Base-by-base conservation (phyloP, 2,329 filamentous ascomycete species). In the Cladosporium sphaerospermum region DNA sequence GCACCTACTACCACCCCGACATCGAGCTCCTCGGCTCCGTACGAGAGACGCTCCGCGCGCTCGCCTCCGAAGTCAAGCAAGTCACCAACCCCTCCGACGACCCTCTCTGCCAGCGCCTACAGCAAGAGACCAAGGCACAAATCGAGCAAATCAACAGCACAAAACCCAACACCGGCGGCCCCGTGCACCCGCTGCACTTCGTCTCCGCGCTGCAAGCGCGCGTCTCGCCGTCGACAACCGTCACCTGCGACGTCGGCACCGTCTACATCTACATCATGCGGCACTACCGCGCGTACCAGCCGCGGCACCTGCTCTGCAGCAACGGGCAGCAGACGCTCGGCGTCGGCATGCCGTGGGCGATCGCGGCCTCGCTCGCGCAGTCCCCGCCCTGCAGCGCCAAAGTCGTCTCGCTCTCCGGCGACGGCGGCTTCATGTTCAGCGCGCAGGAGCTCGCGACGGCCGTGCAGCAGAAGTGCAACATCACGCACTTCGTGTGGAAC, bases 401-500 rank as follows among this genome's bases (percentile, higher is more conserved):
- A 52, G 73, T 77, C 23, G 62, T 77, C 36, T 71, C 67, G 37
- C 54, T 77, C 42, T 71, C 67, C 52, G 75, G 75, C 39, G 75
- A 77, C 58, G 75, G 75, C 14, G 75, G 74, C 16, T 77, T 77
- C 64, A 74, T 77, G 67, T 77, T 76, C 66, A 73, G 71, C 16
- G 68, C 68, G 0, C 72, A 75, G 55, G 75, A 77, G 55, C 63
- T 77, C 3, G 68, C 64, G 0, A 77, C 75, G 0, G 74, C 75
- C 4, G 73, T 77, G 13, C 68, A 70, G 57, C 73, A 76, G 45
- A 66, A 68, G 7, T 77, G 74, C 62, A 69, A 77, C 53, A 75
- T 77, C 58, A 76, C 75, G 14, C 75, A 77, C 58, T 76, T 77
- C 56, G 67, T 77, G 57, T 76, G 74, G 73, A 77, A 77, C 59